Evolutionary conservation across 192 early-diverging fungal species (phyloP).

Genomic region (Umbelopsis vinacea): DNA sequence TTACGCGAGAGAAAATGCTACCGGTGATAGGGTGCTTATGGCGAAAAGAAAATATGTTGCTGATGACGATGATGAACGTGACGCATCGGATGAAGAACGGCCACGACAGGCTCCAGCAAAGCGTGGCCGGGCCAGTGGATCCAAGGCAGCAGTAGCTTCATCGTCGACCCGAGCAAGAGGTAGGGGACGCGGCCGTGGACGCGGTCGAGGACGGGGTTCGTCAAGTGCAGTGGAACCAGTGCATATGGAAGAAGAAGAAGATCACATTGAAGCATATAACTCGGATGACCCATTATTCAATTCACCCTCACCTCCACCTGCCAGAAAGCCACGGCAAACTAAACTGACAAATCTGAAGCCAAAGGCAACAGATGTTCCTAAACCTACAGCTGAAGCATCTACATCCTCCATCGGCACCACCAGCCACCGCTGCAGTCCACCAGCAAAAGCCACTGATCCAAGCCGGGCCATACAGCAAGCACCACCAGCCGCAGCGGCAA

Average conservation of each 20-base stretch:
- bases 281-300: not conserved
- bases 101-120: conserved; percentile 17
- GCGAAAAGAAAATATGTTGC: conserved; percentile 23
- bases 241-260: not conserved
- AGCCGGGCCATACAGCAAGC: not conserved
- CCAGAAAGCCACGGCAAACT: not conserved
- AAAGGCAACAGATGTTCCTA: not conserved
- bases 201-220: conserved; percentile 19
- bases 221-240: not conserved
- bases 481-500: not conserved
- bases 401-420: not conserved
- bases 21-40: conserved; percentile 30
- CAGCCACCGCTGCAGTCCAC: not conserved
- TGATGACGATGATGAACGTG: not conserved
- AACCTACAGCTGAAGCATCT: not conserved
- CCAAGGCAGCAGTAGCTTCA: conserved; percentile 33
- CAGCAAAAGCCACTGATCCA: not conserved
- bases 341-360: not conserved
- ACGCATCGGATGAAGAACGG: not conserved
- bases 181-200: conserved; percentile 24
- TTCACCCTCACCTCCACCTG: not conserved
- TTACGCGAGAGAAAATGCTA: conserved; percentile 36
- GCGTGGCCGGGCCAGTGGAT: conserved; percentile 16
- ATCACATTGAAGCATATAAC: not conserved
- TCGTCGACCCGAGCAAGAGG: not conserved